Percentiles rank a stretch among this genome's conserved stretches.
phyloP scores from a whole-genome alignment of 805 yeast genomes.

The Hanseniaspora lachancei region DNA sequence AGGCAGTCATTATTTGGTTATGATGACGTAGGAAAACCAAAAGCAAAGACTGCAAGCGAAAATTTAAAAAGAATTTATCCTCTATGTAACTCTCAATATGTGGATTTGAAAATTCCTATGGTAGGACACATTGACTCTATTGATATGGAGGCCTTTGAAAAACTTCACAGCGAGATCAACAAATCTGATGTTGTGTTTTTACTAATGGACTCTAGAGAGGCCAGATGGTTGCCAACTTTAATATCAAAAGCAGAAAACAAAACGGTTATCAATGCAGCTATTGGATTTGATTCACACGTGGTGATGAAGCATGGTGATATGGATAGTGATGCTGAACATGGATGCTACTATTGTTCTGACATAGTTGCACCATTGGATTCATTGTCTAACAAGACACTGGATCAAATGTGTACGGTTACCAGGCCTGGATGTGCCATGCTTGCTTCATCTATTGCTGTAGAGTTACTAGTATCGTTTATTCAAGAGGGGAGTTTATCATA shows the following conservation, averaged over 20 bases:
- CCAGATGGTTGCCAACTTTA: slow-evolving; percentile 95
- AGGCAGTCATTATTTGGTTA: slow-evolving; percentile 79
- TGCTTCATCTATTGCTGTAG: slow-evolving; percentile 81
- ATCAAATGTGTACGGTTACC: slow-evolving; percentile 98
- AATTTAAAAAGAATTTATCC: slow-evolving; percentile 68
- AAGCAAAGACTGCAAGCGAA: slow-evolving; percentile 67
- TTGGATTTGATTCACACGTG: slow-evolving; percentile 85
- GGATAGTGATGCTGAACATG: slow-evolving; percentile 35
- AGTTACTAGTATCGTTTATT: slow-evolving; percentile 56
- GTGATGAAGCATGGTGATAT: slow-evolving; percentile 84
- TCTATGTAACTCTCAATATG: slow-evolving; percentile 51
- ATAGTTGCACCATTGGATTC: slow-evolving; percentile 89
- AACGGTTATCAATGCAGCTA: slow-evolving; percentile 76
- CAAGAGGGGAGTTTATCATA: slow-evolving; percentile 39
- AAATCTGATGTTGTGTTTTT: slow-evolving; percentile 67
- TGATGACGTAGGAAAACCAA: slow-evolving; percentile 71
- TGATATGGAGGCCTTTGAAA: slow-evolving; percentile 41
- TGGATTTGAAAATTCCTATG: slow-evolving; percentile 76
- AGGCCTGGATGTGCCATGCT: slow-evolving; percentile 88
- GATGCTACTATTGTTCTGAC: slow-evolving; percentile 94
- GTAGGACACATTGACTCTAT: slow-evolving; percentile 75
- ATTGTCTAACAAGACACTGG: slow-evolving; percentile 73
- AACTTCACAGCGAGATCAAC: slow-evolving; percentile 40
- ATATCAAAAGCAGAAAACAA: slow-evolving; percentile 55
- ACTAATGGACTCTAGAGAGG: slow-evolving; percentile 86